Base-by-base conservation (phyloP, 768 basidiomycete genomes). In the Tylopilus vinaceipallidus region DNA sequence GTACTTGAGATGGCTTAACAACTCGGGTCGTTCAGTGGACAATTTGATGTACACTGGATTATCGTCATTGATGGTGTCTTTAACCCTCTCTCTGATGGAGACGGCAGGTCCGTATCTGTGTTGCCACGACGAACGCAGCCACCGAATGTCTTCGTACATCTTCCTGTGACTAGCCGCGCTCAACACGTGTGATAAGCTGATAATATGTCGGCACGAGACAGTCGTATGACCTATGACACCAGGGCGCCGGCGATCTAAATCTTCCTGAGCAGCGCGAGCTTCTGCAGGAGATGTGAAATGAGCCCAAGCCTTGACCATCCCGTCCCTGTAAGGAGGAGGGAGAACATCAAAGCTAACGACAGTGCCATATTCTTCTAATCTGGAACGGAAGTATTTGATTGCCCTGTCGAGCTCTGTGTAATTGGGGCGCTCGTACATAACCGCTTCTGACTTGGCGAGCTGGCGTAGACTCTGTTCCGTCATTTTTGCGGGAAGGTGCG, bases 1-100 rank as follows among this genome's bases (percentile, higher is more conserved):
- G 3, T 70, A 62, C 57, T 88, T 89, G 45, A 87, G 73, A 34
- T 63, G 64, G 0, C 79, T 78, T 2, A 91, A 62, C 7, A 77
- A 67, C 45, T 74, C 74, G 11, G 77, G 57, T 11, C 75, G 73
- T 12, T 79, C 74, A 0, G 80, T 79, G 2, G 72, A 75, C 1
- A 90, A 52, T 50, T 71, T 78, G 41, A 89, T 63, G 10, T 50
- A 34, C 17, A 75, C 71, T 0, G 67, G 61, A 0, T 42, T 24
- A 13, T 56, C 46, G 2, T 53, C 55, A 0, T 39, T 24, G 6
- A 24, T 5, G 4, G 43, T 54, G 16, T 52, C 58, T 38, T 37
- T 64, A 8, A 40, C 1, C 14, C 12, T 52, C 23, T 71, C 63
- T 12, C 61, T 50, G 6, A 75, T 64, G 17, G 52, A 55, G 19